Evolutionary conservation across 2,329 filamentous ascomycete genomes (phyloP), one percentile per base, ranked within the genome.

Genomic region (Colletotrichum phormii): DNA sequence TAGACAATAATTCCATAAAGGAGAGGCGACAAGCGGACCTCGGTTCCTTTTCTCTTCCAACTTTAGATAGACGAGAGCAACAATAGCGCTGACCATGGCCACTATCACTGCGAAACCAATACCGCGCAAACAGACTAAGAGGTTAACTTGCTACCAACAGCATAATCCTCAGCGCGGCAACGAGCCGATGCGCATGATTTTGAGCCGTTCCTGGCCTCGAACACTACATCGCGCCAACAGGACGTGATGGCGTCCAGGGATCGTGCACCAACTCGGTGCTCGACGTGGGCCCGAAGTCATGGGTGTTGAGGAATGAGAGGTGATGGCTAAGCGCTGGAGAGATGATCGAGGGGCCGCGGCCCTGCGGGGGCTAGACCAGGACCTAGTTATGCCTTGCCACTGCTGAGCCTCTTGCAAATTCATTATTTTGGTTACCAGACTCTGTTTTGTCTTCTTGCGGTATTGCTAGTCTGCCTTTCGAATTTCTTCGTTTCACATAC

Each of bases 51-150:
- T 13, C 31, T 77, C 76, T 49, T 72, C 33, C 3, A 29, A 15
- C 22, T 77, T 77, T 12, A 78, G 64, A n/a, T 76, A 77, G 1
- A 35, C 15, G 0, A 78, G 69, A 2, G 59, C 49, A 7, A 35
- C 51, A 0, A 66, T 53, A 4, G 74, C 76, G 1, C 26, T 69
- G 0, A 67, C 8, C 51, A 78, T 69, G 3, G 42, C n/a, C 1
- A 73, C 12, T 0, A 75, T 29, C 1, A 77, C 65, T 1, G 31
- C 0, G 0, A 53, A 7, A 0, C 76, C 76, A 4, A 73, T 24
- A 0, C 35, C 35, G 35, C 35, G 35, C n/a, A n/a, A n/a, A n/a
- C 11, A 37, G 46, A 61, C 60, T 15, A 58, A 31, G 66, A 71
- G 35, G 26, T 11, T 33, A 24, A 61, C 6, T 26, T 13, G 71